phyloP scores from a whole-genome alignment of 441 rosid species.

The Arabidopsis hybrid region DNA sequence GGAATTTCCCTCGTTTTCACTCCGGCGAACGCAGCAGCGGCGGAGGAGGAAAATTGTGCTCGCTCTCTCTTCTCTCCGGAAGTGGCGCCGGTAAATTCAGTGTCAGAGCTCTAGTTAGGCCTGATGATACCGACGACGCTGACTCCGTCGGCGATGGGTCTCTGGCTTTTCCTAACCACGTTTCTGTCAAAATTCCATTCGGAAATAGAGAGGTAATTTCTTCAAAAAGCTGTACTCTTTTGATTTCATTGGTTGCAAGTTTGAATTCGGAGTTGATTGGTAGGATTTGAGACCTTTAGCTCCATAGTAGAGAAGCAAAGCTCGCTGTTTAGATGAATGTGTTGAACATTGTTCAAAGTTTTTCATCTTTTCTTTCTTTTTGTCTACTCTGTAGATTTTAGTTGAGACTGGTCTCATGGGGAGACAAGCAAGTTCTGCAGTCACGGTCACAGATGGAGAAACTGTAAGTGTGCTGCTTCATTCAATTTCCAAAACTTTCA shows the following conservation, averaged over 20 bases:
- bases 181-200: conserved; percentile 84
- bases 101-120: conserved; percentile 51
- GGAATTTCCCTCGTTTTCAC: conserved; percentile 36
- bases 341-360: conserved; percentile 15
- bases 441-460: conserved; percentile 94
- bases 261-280: conserved; percentile 28
- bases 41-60: conserved; percentile 45
- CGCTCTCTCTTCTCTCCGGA: conserved; percentile 61
- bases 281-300: conserved; percentile 20
- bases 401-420: conserved; percentile 96
- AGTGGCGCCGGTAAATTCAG: conserved; percentile 40
- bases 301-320: conserved; percentile 8
- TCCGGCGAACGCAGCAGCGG: conserved; percentile 52
- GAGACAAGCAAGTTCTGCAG: conserved; percentile 93
- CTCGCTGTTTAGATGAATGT: conserved; percentile 1
- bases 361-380: neutral
- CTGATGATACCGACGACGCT: conserved; percentile 43
- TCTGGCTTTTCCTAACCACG: conserved; percentile 55
- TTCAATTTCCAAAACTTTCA: neutral
- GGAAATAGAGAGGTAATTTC: conserved; percentile 77
- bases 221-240: neutral
- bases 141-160: conserved; percentile 48
- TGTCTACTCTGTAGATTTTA: conserved; percentile 70
- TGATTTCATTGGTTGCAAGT: neutral
- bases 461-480: conserved; percentile 63